These are phyloP conservation scores for Linnemannia elongata DNA, from an alignment of 192 early-diverging fungal genomes.

Conservation along the genomic window DNA sequence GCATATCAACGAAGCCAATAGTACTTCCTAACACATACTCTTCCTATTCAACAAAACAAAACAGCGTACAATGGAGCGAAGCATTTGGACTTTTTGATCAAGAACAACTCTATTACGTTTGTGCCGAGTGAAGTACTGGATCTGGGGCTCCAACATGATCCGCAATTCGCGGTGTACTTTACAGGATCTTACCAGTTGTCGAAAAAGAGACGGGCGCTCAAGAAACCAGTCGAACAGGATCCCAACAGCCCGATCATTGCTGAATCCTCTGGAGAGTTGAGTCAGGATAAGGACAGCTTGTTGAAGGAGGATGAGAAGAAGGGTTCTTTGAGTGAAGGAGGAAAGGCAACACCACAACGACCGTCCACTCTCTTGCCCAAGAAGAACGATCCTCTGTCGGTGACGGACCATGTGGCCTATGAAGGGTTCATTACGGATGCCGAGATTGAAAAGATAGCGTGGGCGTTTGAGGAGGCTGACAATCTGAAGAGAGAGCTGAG, in stretches of 20 bases:
- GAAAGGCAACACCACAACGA: background rate
- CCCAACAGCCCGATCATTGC: slow-evolving; percentile 26
- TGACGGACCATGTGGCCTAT: slow-evolving; percentile 43
- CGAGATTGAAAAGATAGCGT: slow-evolving; percentile 33
- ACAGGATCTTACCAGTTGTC: slow-evolving; percentile 40
- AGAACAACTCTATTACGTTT: slow-evolving; percentile 29
- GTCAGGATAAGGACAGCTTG: slow-evolving; percentile 24
- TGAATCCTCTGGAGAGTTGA: slow-evolving; percentile 45
- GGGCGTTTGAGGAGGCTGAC: slow-evolving; percentile 12
- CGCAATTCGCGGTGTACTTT: slow-evolving; percentile 48
- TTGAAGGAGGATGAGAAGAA: background rate
- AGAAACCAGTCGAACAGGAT: slow-evolving; percentile 2
- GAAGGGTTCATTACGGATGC: slow-evolving; percentile 45
- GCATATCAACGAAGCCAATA: slow-evolving; percentile 25
- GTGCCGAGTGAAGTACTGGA: slow-evolving; percentile 34
- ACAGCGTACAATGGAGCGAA: slow-evolving; percentile 68
- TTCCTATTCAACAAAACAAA: background rate
- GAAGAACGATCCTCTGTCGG: slow-evolving; percentile 31
- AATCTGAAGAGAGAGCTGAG: slow-evolving; percentile 20
- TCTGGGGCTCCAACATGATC: slow-evolving; percentile 36
- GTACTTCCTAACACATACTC: background rate
- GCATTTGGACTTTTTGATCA: slow-evolving; percentile 42
- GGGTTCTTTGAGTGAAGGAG: background rate
- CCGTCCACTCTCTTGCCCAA: slow-evolving; percentile 6
- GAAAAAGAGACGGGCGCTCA: slow-evolving; percentile 26